Evolutionary conservation across 805 yeast genomes (phyloP).

Genomic region (Metschnikowia noctiluminum): DNA sequence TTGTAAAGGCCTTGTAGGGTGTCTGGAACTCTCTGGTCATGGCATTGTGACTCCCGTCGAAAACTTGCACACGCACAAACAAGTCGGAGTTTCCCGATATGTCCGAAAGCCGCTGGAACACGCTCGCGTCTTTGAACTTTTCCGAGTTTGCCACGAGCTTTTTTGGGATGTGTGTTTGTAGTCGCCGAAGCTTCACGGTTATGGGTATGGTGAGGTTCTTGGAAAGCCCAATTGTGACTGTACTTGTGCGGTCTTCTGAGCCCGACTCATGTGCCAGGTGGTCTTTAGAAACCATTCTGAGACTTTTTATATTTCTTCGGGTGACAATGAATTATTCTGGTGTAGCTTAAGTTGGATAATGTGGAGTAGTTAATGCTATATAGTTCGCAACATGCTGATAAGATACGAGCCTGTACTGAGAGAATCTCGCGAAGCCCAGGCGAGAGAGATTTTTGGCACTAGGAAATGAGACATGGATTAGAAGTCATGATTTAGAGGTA

Average conservation of each 20-base stretch:
- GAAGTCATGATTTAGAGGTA: no score
- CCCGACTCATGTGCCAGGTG: neutral
- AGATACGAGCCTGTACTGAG: neutral
- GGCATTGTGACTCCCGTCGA: constrained; percentile 30
- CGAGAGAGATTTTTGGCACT: no score
- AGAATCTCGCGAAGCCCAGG: neutral
- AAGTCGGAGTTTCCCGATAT: constrained; percentile 35
- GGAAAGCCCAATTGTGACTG: constrained; percentile 38
- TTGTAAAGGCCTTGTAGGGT: constrained; percentile 31
- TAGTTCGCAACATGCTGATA: neutral
- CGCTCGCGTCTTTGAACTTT: constrained; percentile 33
- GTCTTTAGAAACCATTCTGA: neutral
- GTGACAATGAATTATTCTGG: neutral
- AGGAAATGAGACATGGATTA: no score
- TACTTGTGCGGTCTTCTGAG: constrained; percentile 17
- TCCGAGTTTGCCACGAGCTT: constrained; percentile 22
- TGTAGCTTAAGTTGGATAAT: no score
- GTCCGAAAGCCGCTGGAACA: constrained; percentile 32
- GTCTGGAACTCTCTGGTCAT: constrained; percentile 34
- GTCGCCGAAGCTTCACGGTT: constrained; percentile 30
- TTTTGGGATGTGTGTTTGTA: constrained; percentile 19
- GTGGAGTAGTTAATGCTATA: neutral
- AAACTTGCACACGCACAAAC: constrained; percentile 28
- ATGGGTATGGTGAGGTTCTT: constrained; percentile 36
- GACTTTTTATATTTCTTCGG: no score